These are phyloP conservation scores for Acacia confusa DNA, from an alignment of 306 rosid species.

Conservation along the genomic window DNA sequence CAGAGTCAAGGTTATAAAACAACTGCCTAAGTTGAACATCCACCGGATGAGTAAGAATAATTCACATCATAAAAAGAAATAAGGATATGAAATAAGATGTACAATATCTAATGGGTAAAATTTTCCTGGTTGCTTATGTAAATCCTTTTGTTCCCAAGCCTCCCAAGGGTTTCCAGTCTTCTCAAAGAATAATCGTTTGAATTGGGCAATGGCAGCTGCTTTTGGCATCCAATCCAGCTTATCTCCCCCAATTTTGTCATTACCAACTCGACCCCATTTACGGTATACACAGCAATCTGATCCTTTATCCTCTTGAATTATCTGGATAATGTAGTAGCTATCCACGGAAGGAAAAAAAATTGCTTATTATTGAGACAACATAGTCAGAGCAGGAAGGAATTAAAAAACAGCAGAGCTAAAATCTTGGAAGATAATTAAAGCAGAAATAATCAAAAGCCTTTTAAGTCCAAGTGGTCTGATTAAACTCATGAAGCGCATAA, in stretches of 20 bases:
- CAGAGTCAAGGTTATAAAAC: conserved; percentile 34
- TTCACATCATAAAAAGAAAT: conserved; percentile 14
- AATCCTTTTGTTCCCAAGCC: conserved; percentile 87
- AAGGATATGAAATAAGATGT: conserved; percentile 31
- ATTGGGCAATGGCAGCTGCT: conserved; percentile 71
- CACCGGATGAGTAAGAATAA: conserved; percentile 15
- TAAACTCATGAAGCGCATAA: not conserved
- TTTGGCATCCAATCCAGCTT: conserved; percentile 77
- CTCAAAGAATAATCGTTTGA: conserved; percentile 85
- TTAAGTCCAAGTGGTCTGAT: conserved; percentile 7
- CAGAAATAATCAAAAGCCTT: conserved; percentile 13
- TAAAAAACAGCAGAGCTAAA: not conserved
- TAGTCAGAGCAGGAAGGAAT: not conserved
- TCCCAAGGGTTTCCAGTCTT: conserved; percentile 98
- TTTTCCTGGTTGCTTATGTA: conserved; percentile 93
- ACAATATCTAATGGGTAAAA: conserved; percentile 96
- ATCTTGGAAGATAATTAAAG: not conserved
- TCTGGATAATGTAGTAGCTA: conserved; percentile 90
- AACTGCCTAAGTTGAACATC: conserved; percentile 14
- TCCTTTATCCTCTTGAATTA: conserved; percentile 85
- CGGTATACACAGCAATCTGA: conserved; percentile 82
- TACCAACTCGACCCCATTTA: conserved; percentile 99
- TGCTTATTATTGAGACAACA: conserved; percentile 14
- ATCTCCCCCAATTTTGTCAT: conserved; percentile 81
- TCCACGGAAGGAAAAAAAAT: conserved; percentile 30